Base-by-base conservation (phyloP, 2,329 filamentous ascomycete species). In the Apiospora malaysiana region DNA sequence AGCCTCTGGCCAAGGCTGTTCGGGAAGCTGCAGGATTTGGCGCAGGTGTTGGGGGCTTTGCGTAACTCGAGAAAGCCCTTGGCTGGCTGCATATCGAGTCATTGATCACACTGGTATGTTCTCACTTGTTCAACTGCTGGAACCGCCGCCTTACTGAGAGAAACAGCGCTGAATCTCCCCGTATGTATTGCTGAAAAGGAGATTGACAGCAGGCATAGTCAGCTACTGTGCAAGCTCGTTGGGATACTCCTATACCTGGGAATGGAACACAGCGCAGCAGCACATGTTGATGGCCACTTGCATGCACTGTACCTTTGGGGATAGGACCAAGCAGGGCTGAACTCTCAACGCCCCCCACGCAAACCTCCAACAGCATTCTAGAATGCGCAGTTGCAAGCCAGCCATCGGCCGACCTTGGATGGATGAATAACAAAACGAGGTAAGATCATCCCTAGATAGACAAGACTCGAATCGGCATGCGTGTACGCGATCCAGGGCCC, bases 71-170 rank as follows among this genome's bases (percentile, higher is more conserved):
- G n/a, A 45, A 42, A 27, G 40, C 65, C 43, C 43, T 46, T 56
- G 67, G 67, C 25, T 68, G 46, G 67, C 27, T 68, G 67, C 67
- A 68, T 49, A 37, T 49, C 67, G 67, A 68, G 67, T 51, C 67
- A 68, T 68, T 40, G 18, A 46, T 67, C 65, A 43, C 25, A 67
- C 42, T 67, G 42, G 32, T 43, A 27, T 16, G 12, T 67, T 63
- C 10, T 63, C 56, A 16, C 49, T 56, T 32, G 49, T 23, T 56
- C 12, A 16, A 32, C 49, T 32, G 49, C 25, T 56, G 49, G 37
- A 18, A 21, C 56, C 40, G 32, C 56, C 56, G 56, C 56, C 56
- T 32, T 63, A 32, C 18, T 40, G 56, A 40, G 56, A 63, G 27
- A 40, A 40, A 40, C 32, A 63, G 32, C 18, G 56, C 56, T 32